Base-by-base conservation (phyloP, 2,329 filamentous ascomycete genomes). In the Aureobasidium sp. region DNA sequence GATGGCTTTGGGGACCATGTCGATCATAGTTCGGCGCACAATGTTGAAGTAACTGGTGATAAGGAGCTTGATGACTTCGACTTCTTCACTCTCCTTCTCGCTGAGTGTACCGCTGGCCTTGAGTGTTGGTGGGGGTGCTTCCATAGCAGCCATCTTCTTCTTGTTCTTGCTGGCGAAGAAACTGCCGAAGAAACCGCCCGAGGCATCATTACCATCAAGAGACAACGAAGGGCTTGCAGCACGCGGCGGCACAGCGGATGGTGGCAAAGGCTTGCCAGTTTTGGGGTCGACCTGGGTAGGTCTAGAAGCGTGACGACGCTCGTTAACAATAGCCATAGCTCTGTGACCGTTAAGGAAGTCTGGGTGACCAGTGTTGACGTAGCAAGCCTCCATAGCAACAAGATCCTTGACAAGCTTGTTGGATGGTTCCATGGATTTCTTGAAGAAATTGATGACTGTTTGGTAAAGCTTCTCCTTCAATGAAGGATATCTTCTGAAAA, bases 141-240 rank as follows among this genome's bases (percentile, higher is more conserved):
- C 94, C 94, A 99, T 99, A 52, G 93, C 92, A n/a, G 94, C 94
- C 79, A 96, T 95, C 87, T 97, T 97, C 85, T 99, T 99, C 87
- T 97, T 99, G 80, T 97, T 99, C 85, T 97, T 99, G 72, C 90
- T 92, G 12, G 94, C 91, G 73, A 97, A 99, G 84, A 99, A 99
- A 71, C 90, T 96, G 68, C 94, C 94, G 70, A 99, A 99, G 83
- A 99, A 99, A 41, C 93, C 91, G 37, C 64, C 64, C 64, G 83
- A 70, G 17, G 74, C 71, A 32, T 76, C 78, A 39, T 79, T 77
- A 20, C 79, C 76, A 46, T 73, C 68, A 47, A 85, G 78, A 56
- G 86, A 85, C 53, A 91, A 78, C 42, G 87, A 88, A 8, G 91
- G 94, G 72, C 87, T 96, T 61, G 84, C 83, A 47, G 89, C 85